Evolutionary conservation across 139 green algal genomes (phyloP), one percentile per base, ranked within the genome.

Genomic region (Zygnema cylindricum): DNA sequence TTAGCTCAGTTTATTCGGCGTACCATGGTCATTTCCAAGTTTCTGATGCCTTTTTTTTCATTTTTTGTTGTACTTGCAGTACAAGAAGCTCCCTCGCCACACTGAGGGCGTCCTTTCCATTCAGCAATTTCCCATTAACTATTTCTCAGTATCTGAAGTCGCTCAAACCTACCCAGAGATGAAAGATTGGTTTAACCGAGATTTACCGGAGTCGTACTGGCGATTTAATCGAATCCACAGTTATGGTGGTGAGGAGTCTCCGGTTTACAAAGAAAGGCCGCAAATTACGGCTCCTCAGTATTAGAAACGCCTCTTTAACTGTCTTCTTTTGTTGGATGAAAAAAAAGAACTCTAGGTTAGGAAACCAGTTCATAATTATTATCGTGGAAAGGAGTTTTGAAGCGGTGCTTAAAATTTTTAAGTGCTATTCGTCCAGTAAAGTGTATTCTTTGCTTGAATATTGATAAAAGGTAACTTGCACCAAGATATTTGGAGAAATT

Each of bases 91-190:
- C 2, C 84, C 84, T 16, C 69, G 88, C 33, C 75, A 89, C 87
- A 92, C 88, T 7, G 84, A 92, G 84, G 94, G 95, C 43, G 90
- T 97, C 55, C 89, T 97, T 43, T 54, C 93, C 21, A 92, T 84
- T 63, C 88, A 81, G 57, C 91, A 97, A 75, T 98, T 98, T 86
- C 93, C 95, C 0, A 92, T 96, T 86, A 98, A 98, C 94, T 98
- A 98, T 93, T 98, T 98, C 78, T 92, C 92, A 22, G 78, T 98
- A 1, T 93, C 93, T 0, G 94, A 96, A 69, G 84, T 98, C 33
- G 94, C 98, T 76, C 96, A 98, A 90, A 94, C 85, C 82, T 98
- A 93, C 43, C 43, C 76, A 30, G 94, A 97, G 7, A 95, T 96
- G 43, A n/a, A 57, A 69, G 40, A 16, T 32, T 89, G 88, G 88